Percentiles rank a stretch among this genome's conserved stretches.
Conservation (phyloP, 2,329 filamentous ascomycete species). For the Sodiomyces alkalinus region DNA sequence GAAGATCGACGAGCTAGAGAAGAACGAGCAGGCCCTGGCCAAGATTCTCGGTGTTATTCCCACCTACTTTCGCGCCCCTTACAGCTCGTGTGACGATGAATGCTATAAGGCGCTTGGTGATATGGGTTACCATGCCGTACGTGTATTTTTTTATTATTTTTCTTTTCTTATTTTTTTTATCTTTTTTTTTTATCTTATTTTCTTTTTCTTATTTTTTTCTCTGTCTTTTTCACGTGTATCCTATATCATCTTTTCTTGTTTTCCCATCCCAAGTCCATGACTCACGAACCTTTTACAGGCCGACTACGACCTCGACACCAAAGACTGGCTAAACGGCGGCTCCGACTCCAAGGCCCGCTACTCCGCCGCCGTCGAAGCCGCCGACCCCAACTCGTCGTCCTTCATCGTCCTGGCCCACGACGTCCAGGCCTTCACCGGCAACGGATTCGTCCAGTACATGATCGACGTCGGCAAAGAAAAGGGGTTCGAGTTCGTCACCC, state of each 20-base stretch:
- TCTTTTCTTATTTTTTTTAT: too few relatives aligned
- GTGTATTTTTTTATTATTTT: too few relatives aligned
- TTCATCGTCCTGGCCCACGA: slow-evolving; percentile 24
- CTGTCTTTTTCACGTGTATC: too few relatives aligned
- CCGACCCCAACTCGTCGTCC: slow-evolving; percentile 6
- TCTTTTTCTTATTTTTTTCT: too few relatives aligned
- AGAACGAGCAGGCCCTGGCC: slow-evolving; percentile 28
- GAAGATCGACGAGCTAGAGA: slow-evolving; percentile 23
- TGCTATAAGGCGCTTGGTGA: slow-evolving; percentile 12
- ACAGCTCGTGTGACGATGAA: slow-evolving; percentile 12
- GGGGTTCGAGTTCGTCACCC: slow-evolving; percentile 26
- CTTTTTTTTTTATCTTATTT: too few relatives aligned
- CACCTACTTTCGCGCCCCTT: slow-evolving; percentile 30
- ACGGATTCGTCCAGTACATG: slow-evolving; percentile 28
- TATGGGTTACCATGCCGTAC: slow-evolving; percentile 19
- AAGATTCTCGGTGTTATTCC: slow-evolving; percentile 27
- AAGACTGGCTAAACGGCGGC: slow-evolving; percentile 16
- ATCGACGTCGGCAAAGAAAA: slow-evolving; percentile 21
- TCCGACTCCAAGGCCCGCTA: slow-evolving; percentile 11
- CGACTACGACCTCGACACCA: slow-evolving; percentile 17
- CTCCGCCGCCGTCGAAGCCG: slow-evolving; percentile 12
- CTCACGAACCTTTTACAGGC: slow-evolving; percentile 3
- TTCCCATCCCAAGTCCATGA: background rate
- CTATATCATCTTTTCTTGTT: too few relatives aligned
- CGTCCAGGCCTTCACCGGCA: slow-evolving; percentile 27